Percentiles rank a stretch among this genome's conserved stretches.
Conservation (phyloP, 129 eudicot species). For the Flaveria bidentis region DNA sequence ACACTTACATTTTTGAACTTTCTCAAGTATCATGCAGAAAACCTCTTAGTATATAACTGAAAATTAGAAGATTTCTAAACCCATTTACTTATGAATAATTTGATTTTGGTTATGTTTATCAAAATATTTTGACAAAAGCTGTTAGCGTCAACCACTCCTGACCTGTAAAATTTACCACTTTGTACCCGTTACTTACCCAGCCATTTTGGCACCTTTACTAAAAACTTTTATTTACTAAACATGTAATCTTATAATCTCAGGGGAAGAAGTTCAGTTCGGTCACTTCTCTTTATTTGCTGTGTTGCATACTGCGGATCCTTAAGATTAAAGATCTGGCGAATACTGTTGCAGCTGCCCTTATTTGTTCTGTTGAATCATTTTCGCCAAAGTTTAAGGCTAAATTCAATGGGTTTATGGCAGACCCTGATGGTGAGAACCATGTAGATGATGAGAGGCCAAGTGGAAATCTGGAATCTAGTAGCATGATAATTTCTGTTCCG, state of each 20-base stretch:
- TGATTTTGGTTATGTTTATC: neutral
- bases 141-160: neutral
- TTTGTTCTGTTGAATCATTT: slow-evolving; percentile 56
- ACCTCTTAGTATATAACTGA: neutral
- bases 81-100: neutral
- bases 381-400: slow-evolving; percentile 54
- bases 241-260: slow-evolving; percentile 44
- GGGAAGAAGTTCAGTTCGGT: slow-evolving; percentile 56
- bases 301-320: slow-evolving; percentile 90
- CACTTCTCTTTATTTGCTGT: slow-evolving; percentile 74
- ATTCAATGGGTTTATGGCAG: slow-evolving; percentile 49
- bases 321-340: slow-evolving; percentile 92
- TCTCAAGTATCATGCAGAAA: neutral
- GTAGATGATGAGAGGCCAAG: slow-evolving; percentile 33
- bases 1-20: slow-evolving; percentile 8
- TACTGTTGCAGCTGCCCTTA: slow-evolving; percentile 82
- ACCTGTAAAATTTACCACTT: neutral
- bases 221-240: slow-evolving; percentile 31
- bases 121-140: neutral
- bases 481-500: slow-evolving; percentile 39
- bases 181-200: neutral
- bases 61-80: neutral
- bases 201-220: slow-evolving; percentile 7
- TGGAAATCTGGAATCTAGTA: slow-evolving; percentile 38
- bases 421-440: slow-evolving; percentile 37